Evolutionary conservation across 768 basidiomycete genomes (phyloP), one percentile per base, ranked within the genome.

Genomic region (Lactarius psammicola): DNA sequence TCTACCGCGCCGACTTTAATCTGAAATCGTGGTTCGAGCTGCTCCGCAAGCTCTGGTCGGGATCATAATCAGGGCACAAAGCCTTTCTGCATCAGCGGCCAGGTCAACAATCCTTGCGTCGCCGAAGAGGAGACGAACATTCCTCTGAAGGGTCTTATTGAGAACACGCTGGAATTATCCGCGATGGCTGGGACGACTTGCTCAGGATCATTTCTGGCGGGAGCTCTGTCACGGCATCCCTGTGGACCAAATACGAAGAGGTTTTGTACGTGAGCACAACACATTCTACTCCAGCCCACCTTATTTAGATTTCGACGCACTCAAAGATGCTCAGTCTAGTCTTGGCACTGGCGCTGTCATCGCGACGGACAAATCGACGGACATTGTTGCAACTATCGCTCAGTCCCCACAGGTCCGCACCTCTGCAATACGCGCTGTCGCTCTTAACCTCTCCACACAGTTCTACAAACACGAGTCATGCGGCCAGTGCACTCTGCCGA

Each of bases 61-160:
- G 89, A 91, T 74, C 81, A 94, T 70, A 98, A 98, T 76, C 86
- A 92, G 74, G 95, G 95, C 10, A 96, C 95, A 20, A 99, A n/a
- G n/a, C n/a, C n/a, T n/a, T n/a, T n/a, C n/a, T n/a, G 96, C 77
- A 90, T 98, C 72, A 92, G 89, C 56, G 96, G 96, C 0, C 96
- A 98, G 72, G 96, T 98, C 71, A 98, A 98, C 79, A 97, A 95
- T 77, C 96, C 96, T 1, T 96, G 92, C 75, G 94, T 97, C 23
- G 85, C 98, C 31, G 96, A 98, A 80, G 96, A 98, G 77, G 96
- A 98, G 81, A 98, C 97, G 96, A 92, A 90, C 68, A 98, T 98
- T 59, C 94, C 95, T 11, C 77, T 98, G 68, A 88, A 89, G 77
- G 95, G 98, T 58, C 81, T 98, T 62, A 77, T 99, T 59, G 96